Evolutionary conservation across 2,329 filamentous ascomycete species (phyloP).

Genomic region (Didymella exigua): DNA sequence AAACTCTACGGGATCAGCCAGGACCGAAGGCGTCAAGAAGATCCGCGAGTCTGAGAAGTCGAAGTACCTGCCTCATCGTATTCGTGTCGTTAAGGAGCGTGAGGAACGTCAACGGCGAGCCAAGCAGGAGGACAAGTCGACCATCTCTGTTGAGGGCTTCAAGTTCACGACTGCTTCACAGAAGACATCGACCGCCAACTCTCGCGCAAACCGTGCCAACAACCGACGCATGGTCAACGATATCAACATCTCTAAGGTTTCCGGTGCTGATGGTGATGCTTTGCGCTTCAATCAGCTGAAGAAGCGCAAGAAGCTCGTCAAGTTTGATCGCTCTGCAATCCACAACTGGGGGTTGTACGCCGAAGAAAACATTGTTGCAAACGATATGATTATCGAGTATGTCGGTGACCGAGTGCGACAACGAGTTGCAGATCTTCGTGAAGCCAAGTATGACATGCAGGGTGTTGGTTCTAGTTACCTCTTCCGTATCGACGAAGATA

Average conservation of each 20-base stretch:
- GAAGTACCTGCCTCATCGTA: conserved; percentile 95
- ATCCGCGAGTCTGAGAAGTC: conserved; percentile 98
- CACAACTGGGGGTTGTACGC: conserved; percentile 99
- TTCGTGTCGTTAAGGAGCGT: conserved; percentile 89
- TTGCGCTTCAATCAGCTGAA: conserved; percentile 98
- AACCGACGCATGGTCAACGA: conserved; percentile 94
- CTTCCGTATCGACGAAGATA: conserved; percentile 97
- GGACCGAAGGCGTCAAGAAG: conserved; percentile 92
- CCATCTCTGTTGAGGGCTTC: conserved; percentile 44
- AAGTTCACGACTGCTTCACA: conserved; percentile 75
- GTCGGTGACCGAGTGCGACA: conserved; percentile 97
- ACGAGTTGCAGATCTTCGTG: conserved; percentile 94
- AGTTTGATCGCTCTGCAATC: conserved; percentile 95
- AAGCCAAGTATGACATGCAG: conserved; percentile 90
- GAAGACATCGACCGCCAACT: conserved; percentile 83
- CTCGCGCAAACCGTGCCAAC: conserved; percentile 90
- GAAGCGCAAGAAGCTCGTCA: conserved; percentile 98
- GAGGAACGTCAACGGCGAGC: conserved; percentile 86
- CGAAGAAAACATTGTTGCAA: conserved; percentile 94
- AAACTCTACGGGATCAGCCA: conserved; percentile 81
- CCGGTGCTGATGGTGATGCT: conserved; percentile 79
- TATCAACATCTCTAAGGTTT: conserved; percentile 88
- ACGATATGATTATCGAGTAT: conserved; percentile 99
- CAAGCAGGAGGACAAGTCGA: conserved; percentile 61
- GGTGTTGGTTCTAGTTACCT: conserved; percentile 97